Evolutionary conservation across 2,329 filamentous ascomycete genomes (phyloP).

Genomic region (Bipolaris cookei): DNA sequence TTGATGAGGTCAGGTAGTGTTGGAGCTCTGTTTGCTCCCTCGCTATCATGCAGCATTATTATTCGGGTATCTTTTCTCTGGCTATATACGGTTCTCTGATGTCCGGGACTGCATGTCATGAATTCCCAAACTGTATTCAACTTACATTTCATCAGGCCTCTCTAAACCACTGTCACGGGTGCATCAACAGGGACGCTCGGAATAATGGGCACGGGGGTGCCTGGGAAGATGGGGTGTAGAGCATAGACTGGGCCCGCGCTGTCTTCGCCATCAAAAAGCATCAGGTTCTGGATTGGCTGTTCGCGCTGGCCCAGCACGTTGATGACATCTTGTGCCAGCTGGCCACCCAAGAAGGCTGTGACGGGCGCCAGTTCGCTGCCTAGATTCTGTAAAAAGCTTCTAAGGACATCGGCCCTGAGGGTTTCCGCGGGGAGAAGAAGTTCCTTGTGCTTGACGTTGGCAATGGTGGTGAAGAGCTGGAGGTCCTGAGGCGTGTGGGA

Average conservation of each 20-base stretch:
- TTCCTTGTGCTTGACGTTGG: conserved; percentile 77
- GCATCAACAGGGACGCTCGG: conserved; percentile 31
- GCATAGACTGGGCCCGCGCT: conserved; percentile 81
- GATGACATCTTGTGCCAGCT: conserved; percentile 94
- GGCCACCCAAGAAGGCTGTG: conserved; percentile 85
- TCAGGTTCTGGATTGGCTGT: conserved; percentile 94
- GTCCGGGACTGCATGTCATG: not conserved
- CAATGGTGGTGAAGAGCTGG: conserved; percentile 75
- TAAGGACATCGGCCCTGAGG: conserved; percentile 67
- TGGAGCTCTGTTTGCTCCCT: conserved; percentile 3
- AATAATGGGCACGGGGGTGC: conserved; percentile 33
- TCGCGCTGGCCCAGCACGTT: conserved; percentile 90
- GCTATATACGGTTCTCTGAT: not conserved
- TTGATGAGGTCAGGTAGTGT: not conserved
- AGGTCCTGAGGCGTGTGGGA: conserved; percentile 62
- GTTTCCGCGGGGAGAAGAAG: conserved; percentile 56
- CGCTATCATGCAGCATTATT: conserved; percentile 5
- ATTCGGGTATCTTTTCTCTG: conserved; percentile 15
- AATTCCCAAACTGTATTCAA: not conserved
- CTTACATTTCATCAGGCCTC: not conserved
- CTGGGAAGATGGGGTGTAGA: conserved; percentile 70
- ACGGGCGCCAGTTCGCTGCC: conserved; percentile 85
- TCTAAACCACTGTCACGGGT: conserved; percentile 25
- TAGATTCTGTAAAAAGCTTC: conserved; percentile 85
- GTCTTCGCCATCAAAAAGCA: conserved; percentile 85